Base-by-base conservation (phyloP, 2,329 filamentous ascomycete species). In the Aspergillus glaucus region DNA sequence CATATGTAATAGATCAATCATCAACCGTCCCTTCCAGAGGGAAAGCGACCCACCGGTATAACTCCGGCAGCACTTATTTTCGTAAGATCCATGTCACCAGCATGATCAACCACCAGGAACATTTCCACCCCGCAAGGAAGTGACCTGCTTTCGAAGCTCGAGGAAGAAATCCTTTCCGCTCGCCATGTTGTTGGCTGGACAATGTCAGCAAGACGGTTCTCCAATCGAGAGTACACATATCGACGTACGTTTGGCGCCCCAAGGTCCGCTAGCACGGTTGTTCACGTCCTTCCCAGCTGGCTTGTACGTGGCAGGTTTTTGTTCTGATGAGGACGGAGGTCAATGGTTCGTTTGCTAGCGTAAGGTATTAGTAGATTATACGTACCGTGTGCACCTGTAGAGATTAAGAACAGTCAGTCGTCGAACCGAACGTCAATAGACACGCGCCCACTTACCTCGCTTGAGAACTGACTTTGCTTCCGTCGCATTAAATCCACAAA, bases 151-250 rank as follows among this genome's bases (percentile, higher is more conserved):
- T 37, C 73, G 70, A 26, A 76, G 65, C 51, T 76, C 74, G 44
- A 74, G 61, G 57, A 74, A 75, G 60, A 76, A 76, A 51, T 75
- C 74, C 57, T 72, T 75, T 7, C 72, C 72, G 50, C 69, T 75
- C 3, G 66, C 68, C 74, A 75, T 75, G 2, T 65, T 64, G 50
- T 75, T 75, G 32, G 72, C 74, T 76, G 50, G 19, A 42, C n/a
- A 21, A 45, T 26, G 45, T 59, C 45, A 56, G 47, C 19, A 22
- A 24, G 17, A 15, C 22, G n/a, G 26, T 21, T 10, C n/a, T 17
- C 4, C 7, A 14, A 30, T 14, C 24, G 44, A 32, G 32, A 15
- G 19, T 22, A n/a, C 6, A 17, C 7, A 34, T n/a, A 22, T 28
- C 14, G 46, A 60, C 67, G 51, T 69, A 75, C 73, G 61, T 55